Conservation (phyloP, 352 stramenopile species). For the Globisporangium carolinianum region DNA sequence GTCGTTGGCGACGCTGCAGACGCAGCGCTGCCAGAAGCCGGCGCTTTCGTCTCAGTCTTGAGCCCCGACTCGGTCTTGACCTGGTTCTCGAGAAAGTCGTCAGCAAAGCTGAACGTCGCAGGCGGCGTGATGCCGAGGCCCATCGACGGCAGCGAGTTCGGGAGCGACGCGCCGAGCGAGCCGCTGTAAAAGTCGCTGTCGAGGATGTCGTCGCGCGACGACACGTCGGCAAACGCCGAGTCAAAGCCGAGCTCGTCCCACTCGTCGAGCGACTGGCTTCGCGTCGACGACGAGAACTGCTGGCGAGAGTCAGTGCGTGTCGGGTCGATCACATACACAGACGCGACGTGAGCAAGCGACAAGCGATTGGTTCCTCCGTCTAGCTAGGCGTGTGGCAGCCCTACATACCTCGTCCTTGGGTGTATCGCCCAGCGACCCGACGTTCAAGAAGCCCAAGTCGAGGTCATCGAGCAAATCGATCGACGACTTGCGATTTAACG, state of each 20-base stretch:
- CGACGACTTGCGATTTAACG: constrained; percentile 78
- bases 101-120: constrained; percentile 76
- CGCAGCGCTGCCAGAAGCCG: neutral
- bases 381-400: neutral
- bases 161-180: constrained; percentile 75
- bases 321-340: too few relatives aligned
- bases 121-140: constrained; percentile 79
- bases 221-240: constrained; percentile 70
- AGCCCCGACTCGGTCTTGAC: constrained; percentile 42
- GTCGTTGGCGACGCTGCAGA: constrained; percentile 13
- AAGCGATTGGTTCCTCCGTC: too few relatives aligned
- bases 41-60: constrained; percentile 31
- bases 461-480: constrained; percentile 83
- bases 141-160: constrained; percentile 85
- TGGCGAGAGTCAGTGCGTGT: neutral
- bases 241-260: constrained; percentile 86
- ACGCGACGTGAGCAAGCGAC: too few relatives aligned
- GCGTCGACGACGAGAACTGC: constrained; percentile 47
- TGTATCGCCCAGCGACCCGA: constrained; percentile 76
- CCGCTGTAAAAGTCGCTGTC: constrained; percentile 79
- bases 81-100: constrained; percentile 80
- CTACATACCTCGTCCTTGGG: constrained; percentile 65
- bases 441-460: constrained; percentile 84
- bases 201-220: constrained; percentile 59
- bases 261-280: constrained; percentile 76